Percentiles rank a stretch among this genome's conserved stretches.
Evolutionary conservation across 1,284 basidiomycete genomes (phyloP).

Genomic region (Ganoderma lingzhi): DNA sequence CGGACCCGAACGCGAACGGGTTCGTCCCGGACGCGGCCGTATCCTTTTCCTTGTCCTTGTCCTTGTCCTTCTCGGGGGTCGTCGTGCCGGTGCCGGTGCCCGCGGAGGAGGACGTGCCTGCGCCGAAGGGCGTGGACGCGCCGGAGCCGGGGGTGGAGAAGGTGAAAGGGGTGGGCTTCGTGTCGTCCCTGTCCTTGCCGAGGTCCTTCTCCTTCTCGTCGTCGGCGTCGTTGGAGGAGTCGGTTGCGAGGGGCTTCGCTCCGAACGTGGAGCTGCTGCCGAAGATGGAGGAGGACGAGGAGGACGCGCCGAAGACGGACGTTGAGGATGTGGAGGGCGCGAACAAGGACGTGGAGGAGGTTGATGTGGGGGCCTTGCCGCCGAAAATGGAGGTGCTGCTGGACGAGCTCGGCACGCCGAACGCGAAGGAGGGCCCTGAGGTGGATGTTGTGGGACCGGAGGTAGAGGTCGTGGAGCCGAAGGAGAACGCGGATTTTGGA

Average conservation of each 20-base stretch:
- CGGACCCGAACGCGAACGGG: constrained; percentile 38
- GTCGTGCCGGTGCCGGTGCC: constrained; percentile 15
- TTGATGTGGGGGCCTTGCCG: constrained; percentile 1
- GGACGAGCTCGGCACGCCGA: constrained; percentile 18
- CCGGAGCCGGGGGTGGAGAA: constrained; percentile 22
- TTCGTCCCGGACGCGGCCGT: constrained; percentile 12
- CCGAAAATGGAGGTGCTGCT: constrained; percentile 13
- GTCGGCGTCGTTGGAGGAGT: constrained; percentile 6
- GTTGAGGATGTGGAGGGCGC: constrained; percentile 14
- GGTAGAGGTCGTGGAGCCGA: constrained; percentile 24
- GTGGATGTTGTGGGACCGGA: constrained; percentile 16
- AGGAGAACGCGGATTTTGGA: constrained; percentile 33
- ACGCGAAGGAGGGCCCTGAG: constrained; percentile 17
- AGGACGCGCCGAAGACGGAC: constrained; percentile 26
- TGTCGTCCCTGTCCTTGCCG: constrained; percentile 3
- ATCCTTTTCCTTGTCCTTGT: not conserved
- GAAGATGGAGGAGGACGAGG: constrained; percentile 25
- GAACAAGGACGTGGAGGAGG: constrained; percentile 21
- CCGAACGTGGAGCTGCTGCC: constrained; percentile 20
- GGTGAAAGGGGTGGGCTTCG: constrained; percentile 15
- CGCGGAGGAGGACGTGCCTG: constrained; percentile 7
- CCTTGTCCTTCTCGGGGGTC: constrained; percentile 30
- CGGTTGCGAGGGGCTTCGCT: constrained; percentile 8
- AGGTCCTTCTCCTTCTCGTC: constrained; percentile 28
- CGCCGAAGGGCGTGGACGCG: constrained; percentile 24